Conservation (phyloP, 805 yeast genomes). For the Limtongia smithiae region DNA sequence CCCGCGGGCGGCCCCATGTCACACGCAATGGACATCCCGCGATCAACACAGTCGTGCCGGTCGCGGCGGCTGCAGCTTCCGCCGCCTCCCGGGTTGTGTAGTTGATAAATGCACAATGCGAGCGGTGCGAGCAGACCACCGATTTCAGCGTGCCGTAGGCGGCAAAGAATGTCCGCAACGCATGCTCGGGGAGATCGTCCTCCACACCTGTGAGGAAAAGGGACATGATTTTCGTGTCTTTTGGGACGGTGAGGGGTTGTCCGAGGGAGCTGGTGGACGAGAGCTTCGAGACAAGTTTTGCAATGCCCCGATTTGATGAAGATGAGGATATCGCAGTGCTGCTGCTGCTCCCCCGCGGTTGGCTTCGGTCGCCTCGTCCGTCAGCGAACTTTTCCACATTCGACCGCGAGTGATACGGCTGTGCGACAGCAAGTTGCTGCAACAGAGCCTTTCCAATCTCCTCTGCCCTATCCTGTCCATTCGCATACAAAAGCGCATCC, state of each 20-base stretch:
- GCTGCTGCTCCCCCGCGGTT: conserved; percentile 7
- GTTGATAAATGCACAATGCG: conserved; percentile 63
- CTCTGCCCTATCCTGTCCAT: conserved; percentile 35
- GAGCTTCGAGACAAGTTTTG: conserved; percentile 53
- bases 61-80: conserved; percentile 41
- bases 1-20: conserved; percentile 32
- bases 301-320: conserved; percentile 42
- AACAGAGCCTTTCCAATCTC: conserved; percentile 52
- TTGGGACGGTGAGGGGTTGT: conserved; percentile 38
- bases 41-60: conserved; percentile 23
- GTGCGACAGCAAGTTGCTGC: conserved; percentile 43
- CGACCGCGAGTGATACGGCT: conserved; percentile 32
- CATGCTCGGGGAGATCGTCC: conserved; percentile 61
- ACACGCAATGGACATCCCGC: conserved; percentile 29
- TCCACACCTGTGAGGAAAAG: conserved; percentile 75
- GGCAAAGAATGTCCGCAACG: conserved; percentile 50
- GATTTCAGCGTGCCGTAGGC: conserved; percentile 48
- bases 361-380: background rate
- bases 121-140: conserved; percentile 51
- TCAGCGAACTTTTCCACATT: conserved; percentile 25
- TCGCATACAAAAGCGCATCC: conserved; percentile 21
- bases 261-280: conserved; percentile 57
- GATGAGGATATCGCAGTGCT: conserved; percentile 15
- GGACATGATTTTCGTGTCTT: conserved; percentile 46
- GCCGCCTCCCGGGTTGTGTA: conserved; percentile 52